Base-by-base conservation (phyloP, 768 basidiomycete genomes). In the Calocera viscosa region DNA sequence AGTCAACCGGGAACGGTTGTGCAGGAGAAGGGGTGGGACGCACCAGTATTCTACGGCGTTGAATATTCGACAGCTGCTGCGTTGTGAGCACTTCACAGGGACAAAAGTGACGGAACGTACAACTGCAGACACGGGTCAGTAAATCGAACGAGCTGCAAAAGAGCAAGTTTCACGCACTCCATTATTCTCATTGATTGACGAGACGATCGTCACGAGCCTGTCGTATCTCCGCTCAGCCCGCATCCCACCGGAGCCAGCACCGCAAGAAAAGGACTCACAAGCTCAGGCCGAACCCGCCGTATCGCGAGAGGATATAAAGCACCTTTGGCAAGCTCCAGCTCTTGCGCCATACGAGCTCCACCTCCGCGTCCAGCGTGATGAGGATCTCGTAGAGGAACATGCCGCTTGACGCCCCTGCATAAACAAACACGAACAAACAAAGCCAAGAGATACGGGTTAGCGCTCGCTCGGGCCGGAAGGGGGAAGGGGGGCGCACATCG, bases 221-320 rank as follows among this genome's bases (percentile, higher is more conserved):
- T n/a, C n/a, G 22, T n/a, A 24, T 26, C 49, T 14, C 49, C 49
- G 49, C 49, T 49, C 49, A 16, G 14, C 49, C 49, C 49, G 8
- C 14, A 24, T n/a, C 24, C 24, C 49, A 49, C 8, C 49, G 19
- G 24, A 17, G 19, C 5, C 43, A 47, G 43, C 5, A 47, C 8
- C 19, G 19, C 5, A 47, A 47, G 24, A 5, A 47, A 7, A 47
- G 30, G 53, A 60, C 53, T 26, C 30, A 60, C 53, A 60, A 30
- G 26, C 26, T 28, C 53, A 60, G 53, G 14, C 53, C 53, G 53
- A 60, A 60, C 14, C 53, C 53, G 11, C 53, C 3, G 63, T 78
- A 78, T 16, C 77, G 75, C 63, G 75, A 72, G 35, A 77, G 67
- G 33, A 78, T 41, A 68, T 78, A 78, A 16, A 78, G 49, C n/a